These are phyloP conservation scores for Artemisia tridentata DNA, from an alignment of 129 eudicot species.

Conservation along the genomic window DNA sequence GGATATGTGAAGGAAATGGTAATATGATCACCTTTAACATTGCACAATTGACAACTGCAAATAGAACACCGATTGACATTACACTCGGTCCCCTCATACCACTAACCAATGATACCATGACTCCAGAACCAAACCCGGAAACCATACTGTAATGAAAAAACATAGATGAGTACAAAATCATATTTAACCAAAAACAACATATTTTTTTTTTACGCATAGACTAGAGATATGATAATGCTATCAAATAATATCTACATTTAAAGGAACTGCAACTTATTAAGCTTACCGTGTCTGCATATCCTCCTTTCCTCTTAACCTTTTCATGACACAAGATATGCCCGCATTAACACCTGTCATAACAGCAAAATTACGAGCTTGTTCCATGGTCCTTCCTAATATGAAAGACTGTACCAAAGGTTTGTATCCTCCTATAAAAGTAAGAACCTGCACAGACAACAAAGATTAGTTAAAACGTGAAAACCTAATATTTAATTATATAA, in stretches of 20 bases:
- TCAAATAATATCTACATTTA: not conserved
- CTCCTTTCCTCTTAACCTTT: slow-evolving; percentile 10
- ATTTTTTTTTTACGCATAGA: not conserved
- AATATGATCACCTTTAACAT: not conserved
- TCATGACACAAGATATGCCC: slow-evolving; percentile 16
- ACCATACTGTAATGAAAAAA: not conserved
- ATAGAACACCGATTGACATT: not conserved
- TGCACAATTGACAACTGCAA: not conserved
- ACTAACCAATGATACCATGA: slow-evolving; percentile 8
- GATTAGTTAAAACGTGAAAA: no score
- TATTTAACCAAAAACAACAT: not conserved
- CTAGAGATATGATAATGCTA: not conserved
- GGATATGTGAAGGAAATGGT: no score
- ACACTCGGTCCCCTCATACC: slow-evolving; percentile 17
- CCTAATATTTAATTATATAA: no score
- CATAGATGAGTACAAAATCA: not conserved
- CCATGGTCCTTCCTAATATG: not conserved
- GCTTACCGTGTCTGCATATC: slow-evolving; percentile 4
- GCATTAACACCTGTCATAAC: not conserved
- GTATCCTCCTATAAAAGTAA: not conserved
- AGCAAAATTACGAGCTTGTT: slow-evolving; percentile 5
- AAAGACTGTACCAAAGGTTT: slow-evolving; percentile 1
- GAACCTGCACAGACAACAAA: not conserved
- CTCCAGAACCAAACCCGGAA: slow-evolving; percentile 10
- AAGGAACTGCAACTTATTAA: not conserved